These are phyloP conservation scores for Ophiocordyceps robertsii DNA, from an alignment of 2,329 filamentous ascomycete genomes.

Conservation along the genomic window DNA sequence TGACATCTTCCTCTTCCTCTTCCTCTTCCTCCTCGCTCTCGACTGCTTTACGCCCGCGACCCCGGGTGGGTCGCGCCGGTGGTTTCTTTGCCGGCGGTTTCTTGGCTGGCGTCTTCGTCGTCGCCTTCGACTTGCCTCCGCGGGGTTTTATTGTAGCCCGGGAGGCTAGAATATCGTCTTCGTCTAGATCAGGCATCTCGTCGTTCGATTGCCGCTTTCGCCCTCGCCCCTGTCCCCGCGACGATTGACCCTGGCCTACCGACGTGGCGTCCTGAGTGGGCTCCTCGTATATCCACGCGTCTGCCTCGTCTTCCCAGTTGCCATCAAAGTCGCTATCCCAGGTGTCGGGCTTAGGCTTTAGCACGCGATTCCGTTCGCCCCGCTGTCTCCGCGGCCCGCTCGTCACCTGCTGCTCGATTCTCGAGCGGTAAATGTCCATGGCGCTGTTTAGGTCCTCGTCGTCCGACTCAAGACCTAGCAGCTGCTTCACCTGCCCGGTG, in stretches of 20 bases:
- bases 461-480: slow-evolving; percentile 52
- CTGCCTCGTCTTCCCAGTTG: slow-evolving; percentile 68
- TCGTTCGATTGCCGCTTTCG: slow-evolving; percentile 6
- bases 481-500: slow-evolving; percentile 54
- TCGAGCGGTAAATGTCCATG: slow-evolving; percentile 59
- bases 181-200: slow-evolving; percentile 6
- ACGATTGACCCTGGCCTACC: slow-evolving; percentile 4
- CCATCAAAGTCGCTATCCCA: slow-evolving; percentile 92
- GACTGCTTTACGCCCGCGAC: slow-evolving; percentile 23
- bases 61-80: slow-evolving; percentile 15
- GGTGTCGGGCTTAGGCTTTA: slow-evolving; percentile 62
- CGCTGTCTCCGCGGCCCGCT: slow-evolving; percentile 32
- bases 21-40: slow-evolving; percentile 28
- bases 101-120: slow-evolving; percentile 18
- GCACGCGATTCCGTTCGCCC: slow-evolving; percentile 24
- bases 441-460: slow-evolving; percentile 54
- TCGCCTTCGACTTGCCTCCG: slow-evolving; percentile 14
- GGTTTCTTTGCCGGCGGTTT: slow-evolving; percentile 32
- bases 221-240: slow-evolving; percentile 5
- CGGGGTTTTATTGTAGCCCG: slow-evolving; percentile 14
- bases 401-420: slow-evolving; percentile 58
- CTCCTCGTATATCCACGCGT: slow-evolving; percentile 31
- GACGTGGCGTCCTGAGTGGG: slow-evolving; percentile 5
- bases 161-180: slow-evolving; percentile 13
- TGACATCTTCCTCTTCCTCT: slow-evolving; percentile 36